A percentile compares a stretch with the other conserved stretches of the same genome.
These are phyloP conservation scores for barrel medic (Medicago truncatula) DNA, from an alignment of 306 rosid genomes.

Conservation along the genomic window DNA sequence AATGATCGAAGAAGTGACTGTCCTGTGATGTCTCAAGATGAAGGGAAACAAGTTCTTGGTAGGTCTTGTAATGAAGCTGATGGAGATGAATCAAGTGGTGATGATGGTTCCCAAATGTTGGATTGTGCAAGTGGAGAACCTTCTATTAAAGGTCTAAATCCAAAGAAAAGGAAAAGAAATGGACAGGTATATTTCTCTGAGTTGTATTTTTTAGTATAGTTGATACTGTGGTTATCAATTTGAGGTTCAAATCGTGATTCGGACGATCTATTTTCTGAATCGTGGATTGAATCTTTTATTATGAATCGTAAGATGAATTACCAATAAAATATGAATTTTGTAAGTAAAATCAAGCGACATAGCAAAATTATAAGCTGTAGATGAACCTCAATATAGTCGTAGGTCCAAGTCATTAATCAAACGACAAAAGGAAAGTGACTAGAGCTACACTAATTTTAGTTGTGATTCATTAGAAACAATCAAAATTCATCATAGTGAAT, in stretches of 20 bases:
- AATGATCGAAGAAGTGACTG: constrained; percentile 60
- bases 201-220: constrained; percentile 17
- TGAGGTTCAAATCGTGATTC: not conserved
- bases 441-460: not conserved
- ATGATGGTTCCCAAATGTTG: constrained; percentile 55
- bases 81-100: constrained; percentile 71
- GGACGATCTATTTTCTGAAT: not conserved
- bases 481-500: not conserved
- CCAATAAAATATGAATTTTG: not conserved
- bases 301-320: not conserved
- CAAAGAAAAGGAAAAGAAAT: constrained; percentile 84
- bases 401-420: not conserved
- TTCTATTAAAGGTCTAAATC: constrained; percentile 56
- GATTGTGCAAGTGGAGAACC: constrained; percentile 63
- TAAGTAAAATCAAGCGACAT: not conserved
- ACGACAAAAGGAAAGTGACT: not conserved
- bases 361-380: not conserved
- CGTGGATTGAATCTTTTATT: not conserved
- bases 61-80: constrained; percentile 67
- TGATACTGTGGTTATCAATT: not conserved
- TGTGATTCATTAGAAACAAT: not conserved
- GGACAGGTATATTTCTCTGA: constrained; percentile 60
- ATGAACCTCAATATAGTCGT: not conserved
- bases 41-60: constrained; percentile 58
- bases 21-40: constrained; percentile 61